phyloP scores from a whole-genome alignment of 345 rosid species.

The Capsella bursapastoris region DNA sequence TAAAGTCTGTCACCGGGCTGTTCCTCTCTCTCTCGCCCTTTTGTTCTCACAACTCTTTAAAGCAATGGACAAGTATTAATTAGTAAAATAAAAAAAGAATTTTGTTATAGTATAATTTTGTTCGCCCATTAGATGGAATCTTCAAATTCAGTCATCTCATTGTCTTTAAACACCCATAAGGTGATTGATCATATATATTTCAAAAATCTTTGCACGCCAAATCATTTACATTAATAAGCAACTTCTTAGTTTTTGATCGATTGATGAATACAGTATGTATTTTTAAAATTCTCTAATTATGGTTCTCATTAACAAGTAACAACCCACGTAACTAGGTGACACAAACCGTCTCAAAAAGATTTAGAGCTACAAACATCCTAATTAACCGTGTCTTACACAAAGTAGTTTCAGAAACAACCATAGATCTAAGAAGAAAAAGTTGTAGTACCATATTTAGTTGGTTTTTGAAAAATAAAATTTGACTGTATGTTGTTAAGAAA shows the following conservation, averaged over 20 bases:
- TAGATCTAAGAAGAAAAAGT: no score
- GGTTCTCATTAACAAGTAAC: not conserved
- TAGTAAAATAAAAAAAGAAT: not conserved
- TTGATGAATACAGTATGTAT: not conserved
- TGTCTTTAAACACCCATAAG: not conserved
- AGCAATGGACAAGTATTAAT: slow-evolving; percentile 14
- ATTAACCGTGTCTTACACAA: no score
- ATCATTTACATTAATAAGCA: not conserved
- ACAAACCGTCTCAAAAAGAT: not conserved
- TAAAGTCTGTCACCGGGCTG: slow-evolving; percentile 12
- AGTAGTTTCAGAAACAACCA: no score
- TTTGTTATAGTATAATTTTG: slow-evolving; percentile 13
- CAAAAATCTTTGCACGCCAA: not conserved
- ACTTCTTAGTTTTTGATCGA: not conserved
- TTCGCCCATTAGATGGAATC: not conserved
- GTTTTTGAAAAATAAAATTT: no score
- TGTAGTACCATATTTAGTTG: no score
- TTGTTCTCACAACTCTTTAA: slow-evolving; percentile 18
- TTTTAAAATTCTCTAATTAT: not conserved
- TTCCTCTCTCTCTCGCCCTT: slow-evolving; percentile 1
- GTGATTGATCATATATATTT: no score
- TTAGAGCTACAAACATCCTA: no score
- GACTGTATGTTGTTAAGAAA: no score
- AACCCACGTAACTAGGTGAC: not conserved
- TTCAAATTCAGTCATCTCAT: no score